These are phyloP conservation scores for Oemleria cerasiformis DNA, from an alignment of 306 rosid species.

Conservation along the genomic window DNA sequence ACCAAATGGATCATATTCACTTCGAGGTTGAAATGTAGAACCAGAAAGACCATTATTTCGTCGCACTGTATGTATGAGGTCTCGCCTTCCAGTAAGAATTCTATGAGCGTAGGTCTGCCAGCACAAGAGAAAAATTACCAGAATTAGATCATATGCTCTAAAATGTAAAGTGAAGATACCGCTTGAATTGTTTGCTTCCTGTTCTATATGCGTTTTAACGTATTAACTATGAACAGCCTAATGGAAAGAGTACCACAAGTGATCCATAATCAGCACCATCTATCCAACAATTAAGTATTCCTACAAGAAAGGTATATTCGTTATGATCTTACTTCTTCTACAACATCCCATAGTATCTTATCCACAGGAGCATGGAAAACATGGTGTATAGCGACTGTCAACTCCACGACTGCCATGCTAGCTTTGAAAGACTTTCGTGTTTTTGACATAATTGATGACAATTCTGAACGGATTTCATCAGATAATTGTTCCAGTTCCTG, in stretches of 20 bases:
- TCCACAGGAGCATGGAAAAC: conserved; percentile 92
- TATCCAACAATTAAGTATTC: neutral
- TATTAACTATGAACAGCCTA: conserved; percentile 12
- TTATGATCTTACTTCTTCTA: conserved; percentile 70
- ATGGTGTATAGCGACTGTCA: conserved; percentile 84
- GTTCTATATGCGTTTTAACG: neutral
- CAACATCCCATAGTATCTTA: conserved; percentile 89
- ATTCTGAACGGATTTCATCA: conserved; percentile 22
- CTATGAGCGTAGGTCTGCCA: conserved; percentile 85
- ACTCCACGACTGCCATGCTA: conserved; percentile 73
- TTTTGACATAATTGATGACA: conserved; percentile 46
- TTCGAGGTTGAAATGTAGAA: conserved; percentile 61
- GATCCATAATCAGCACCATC: neutral
- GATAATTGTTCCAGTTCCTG: too few species aligned
- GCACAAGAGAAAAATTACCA: conserved; percentile 6
- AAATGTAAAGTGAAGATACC: neutral
- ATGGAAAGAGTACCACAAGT: neutral
- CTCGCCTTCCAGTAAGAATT: conserved; percentile 86
- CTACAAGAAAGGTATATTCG: neutral
- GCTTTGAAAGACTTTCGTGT: conserved; percentile 41
- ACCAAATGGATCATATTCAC: conserved; percentile 89
- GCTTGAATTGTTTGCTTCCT: neutral
- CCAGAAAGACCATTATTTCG: conserved; percentile 76
- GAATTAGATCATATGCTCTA: neutral
- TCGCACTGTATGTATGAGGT: conserved; percentile 56